Evolutionary conservation across 2,329 filamentous ascomycete species (phyloP).

Genomic region (Zarea fungicola): DNA sequence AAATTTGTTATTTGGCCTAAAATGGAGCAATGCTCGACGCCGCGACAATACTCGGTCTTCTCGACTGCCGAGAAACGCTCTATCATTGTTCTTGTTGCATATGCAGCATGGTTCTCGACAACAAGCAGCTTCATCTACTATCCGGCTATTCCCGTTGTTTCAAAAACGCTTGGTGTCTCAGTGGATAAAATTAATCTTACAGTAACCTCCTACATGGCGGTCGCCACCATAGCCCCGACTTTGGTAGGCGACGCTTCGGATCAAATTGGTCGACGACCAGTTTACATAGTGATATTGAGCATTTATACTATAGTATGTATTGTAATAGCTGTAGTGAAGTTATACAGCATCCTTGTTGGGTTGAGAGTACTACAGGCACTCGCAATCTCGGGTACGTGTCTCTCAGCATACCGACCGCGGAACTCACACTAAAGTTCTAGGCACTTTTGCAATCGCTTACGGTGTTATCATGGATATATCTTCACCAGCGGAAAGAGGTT

Average conservation of each 20-base stretch:
- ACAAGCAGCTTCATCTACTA: conserved; percentile 14
- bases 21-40: not conserved
- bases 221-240: not conserved
- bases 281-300: not conserved
- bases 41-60: not conserved
- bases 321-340: conserved; percentile 6
- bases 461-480: conserved; percentile 14
- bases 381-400: conserved; percentile 1
- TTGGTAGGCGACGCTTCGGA: conserved; percentile 3
- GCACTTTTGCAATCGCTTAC: conserved; percentile 11
- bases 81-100: not conserved
- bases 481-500: conserved; percentile 10
- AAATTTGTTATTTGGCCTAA: too few species aligned
- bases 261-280: not conserved
- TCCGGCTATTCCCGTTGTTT: conserved; percentile 5
- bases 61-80: not conserved
- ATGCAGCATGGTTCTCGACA: conserved; percentile 14
- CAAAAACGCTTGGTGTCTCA: conserved; percentile 1
- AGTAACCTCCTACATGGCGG: conserved; percentile 10
- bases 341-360: conserved; percentile 1
- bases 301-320: conserved; percentile 2
- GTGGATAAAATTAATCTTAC: conserved; percentile 10
- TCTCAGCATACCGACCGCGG: not conserved
- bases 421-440: not conserved
- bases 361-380: conserved; percentile 9